A percentile compares a stretch with the other conserved stretches of the same genome.
phyloP scores from a whole-genome alignment of 2,329 filamentous ascomycete species.

The Fusarium brevicatenulatum region DNA sequence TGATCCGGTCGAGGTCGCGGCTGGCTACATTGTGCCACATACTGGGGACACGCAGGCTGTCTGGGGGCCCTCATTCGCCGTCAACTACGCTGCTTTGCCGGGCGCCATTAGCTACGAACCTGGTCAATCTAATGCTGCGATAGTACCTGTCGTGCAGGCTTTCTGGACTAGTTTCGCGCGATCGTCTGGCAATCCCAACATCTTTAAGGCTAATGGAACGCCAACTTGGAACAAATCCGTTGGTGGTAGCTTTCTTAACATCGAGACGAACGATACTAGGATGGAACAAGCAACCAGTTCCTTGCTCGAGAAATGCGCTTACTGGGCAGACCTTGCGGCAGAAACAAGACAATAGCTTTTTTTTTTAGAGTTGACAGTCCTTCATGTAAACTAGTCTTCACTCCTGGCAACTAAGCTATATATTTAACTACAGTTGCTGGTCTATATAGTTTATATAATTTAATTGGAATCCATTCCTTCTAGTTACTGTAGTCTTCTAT shows the following conservation, averaged over 20 bases:
- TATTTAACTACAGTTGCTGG: accelerated
- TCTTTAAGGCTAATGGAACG: neutral
- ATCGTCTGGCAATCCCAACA: neutral
- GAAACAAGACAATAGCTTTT: neutral
- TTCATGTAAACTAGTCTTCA: neutral
- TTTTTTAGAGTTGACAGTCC: accelerated
- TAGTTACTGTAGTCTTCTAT: accelerated
- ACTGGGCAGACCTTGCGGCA: neutral
- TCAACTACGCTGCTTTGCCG: neutral
- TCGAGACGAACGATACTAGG: neutral
- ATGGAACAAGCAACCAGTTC: neutral
- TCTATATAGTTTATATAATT: neutral
- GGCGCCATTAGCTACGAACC: neutral
- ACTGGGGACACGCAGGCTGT: neutral
- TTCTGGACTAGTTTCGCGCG: neutral
- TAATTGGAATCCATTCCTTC: too few relatives aligned
- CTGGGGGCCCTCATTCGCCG: neutral
- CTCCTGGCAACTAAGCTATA: accelerated
- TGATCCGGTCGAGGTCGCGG: neutral
- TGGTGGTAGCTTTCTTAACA: neutral
- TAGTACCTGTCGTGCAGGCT: neutral
- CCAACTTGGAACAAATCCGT: neutral
- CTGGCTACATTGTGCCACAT: neutral
- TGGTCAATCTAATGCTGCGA: neutral
- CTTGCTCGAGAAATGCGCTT: neutral